phyloP scores from a whole-genome alignment of 176 grass and related monocot species.

The Themeda triandra region DNA sequence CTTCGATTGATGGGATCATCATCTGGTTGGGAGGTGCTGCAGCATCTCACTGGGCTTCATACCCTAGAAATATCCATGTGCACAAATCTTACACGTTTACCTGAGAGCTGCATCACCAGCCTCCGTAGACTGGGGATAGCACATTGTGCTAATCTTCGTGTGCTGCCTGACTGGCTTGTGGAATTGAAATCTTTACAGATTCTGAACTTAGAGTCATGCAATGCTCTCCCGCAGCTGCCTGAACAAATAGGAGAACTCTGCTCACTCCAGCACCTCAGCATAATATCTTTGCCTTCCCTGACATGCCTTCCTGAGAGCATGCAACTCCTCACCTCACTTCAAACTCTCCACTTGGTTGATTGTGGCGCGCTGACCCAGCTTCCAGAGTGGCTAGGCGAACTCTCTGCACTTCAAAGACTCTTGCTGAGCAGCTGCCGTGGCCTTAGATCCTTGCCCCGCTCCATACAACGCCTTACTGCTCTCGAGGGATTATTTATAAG shows the following conservation, averaged over 20 bases:
- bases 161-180: not conserved
- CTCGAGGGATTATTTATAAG: not conserved
- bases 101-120: not conserved
- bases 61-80: too few species aligned
- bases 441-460: not conserved
- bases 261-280: not conserved
- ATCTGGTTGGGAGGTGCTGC: not conserved
- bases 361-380: not conserved
- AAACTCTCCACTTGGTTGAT: accelerated
- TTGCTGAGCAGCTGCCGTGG: not conserved
- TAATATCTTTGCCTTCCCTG: not conserved
- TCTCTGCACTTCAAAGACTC: not conserved
- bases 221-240: not conserved
- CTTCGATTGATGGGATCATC: not conserved
- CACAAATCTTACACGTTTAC: not conserved
- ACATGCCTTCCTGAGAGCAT: not conserved
- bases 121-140: not conserved
- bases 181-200: not conserved
- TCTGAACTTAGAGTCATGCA: not conserved
- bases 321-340: not conserved
- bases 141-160: not conserved
- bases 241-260: not conserved
- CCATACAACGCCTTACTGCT: not conserved
- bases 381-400: not conserved
- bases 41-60: too few species aligned